phyloP scores from a whole-genome alignment of 257 asterid genomes.

The Solanum sitiens region DNA sequence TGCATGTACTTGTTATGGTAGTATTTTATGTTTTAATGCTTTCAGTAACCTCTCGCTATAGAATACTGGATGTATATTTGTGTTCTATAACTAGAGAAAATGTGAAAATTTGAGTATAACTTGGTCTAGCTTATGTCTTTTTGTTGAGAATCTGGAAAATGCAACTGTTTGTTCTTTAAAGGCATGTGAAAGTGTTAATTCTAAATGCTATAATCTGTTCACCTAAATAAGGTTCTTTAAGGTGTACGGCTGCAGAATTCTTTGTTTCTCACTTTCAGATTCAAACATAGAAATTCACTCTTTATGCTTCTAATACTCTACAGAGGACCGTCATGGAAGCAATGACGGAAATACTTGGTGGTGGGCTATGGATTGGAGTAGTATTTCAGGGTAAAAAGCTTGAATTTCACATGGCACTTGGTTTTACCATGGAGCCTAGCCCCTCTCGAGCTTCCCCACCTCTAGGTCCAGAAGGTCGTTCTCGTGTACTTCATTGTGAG shows the following conservation, averaged over 20 bases:
- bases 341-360: constrained; percentile 71
- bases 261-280: neutral
- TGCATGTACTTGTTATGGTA: too few relatives aligned
- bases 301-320: constrained; percentile 3
- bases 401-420: constrained; percentile 67
- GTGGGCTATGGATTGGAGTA: constrained; percentile 70
- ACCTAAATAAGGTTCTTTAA: neutral
- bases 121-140: too few relatives aligned
- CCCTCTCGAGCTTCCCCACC: constrained; percentile 22
- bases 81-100: too few relatives aligned
- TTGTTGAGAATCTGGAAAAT: constrained; percentile 59
- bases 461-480: constrained; percentile 23
- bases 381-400: constrained; percentile 84
- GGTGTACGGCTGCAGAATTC: neutral
- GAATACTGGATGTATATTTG: too few relatives aligned
- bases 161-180: constrained; percentile 67
- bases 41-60: too few relatives aligned
- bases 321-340: constrained; percentile 93
- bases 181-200: constrained; percentile 21
- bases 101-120: too few relatives aligned
- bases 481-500: constrained; percentile 13
- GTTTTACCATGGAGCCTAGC: constrained; percentile 73
- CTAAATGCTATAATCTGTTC: neutral
- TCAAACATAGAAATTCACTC: neutral
- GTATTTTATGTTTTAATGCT: too few relatives aligned